phyloP scores from a whole-genome alignment of 495 filamentous ascomycete genomes.

The Hypoxylon crocopeplum region DNA sequence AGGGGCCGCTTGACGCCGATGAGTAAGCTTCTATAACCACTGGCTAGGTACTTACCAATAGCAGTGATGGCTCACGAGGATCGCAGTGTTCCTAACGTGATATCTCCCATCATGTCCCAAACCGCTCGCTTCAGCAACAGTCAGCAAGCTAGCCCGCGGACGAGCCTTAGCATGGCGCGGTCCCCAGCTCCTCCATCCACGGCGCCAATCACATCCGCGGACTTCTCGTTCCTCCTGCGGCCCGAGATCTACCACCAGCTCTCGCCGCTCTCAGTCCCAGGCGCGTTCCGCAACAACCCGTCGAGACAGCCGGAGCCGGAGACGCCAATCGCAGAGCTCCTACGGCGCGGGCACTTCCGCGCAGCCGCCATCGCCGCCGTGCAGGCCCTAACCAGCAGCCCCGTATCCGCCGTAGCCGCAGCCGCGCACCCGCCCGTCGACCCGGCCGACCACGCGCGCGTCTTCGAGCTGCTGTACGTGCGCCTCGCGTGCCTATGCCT shows the following conservation, averaged over 20 bases:
- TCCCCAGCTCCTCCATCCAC: constrained; percentile 32
- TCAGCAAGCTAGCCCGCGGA: constrained; percentile 32
- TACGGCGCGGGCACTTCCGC: constrained; percentile 68
- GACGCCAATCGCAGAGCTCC: constrained; percentile 60
- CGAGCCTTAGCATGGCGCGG: constrained; percentile 14
- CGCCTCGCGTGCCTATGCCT: constrained; percentile 85
- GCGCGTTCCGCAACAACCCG: constrained; percentile 62
- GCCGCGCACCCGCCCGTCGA: constrained; percentile 51
- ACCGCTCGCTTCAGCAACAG: constrained; percentile 24
- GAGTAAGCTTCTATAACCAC: constrained; percentile 51
- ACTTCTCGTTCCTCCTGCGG: constrained; percentile 79
- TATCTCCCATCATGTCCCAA: constrained; percentile 37
- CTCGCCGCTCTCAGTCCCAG: constrained; percentile 67
- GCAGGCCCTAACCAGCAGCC: constrained; percentile 66
- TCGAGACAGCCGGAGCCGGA: constrained; percentile 52
- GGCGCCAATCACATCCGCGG: constrained; percentile 56
- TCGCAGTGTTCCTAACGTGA: constrained; percentile 30
- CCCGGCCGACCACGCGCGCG: constrained; percentile 62
- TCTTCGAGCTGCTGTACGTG: constrained; percentile 82
- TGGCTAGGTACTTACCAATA: constrained; percentile 12
- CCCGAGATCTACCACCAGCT: constrained; percentile 84
- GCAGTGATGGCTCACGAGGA: constrained; percentile 11
- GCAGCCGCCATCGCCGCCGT: constrained; percentile 76
- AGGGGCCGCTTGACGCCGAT: constrained; percentile 62
- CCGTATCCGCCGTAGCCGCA: constrained; percentile 30